Base-by-base conservation (phyloP, 2,329 filamentous ascomycete genomes). In the Clathrospora elynae region DNA sequence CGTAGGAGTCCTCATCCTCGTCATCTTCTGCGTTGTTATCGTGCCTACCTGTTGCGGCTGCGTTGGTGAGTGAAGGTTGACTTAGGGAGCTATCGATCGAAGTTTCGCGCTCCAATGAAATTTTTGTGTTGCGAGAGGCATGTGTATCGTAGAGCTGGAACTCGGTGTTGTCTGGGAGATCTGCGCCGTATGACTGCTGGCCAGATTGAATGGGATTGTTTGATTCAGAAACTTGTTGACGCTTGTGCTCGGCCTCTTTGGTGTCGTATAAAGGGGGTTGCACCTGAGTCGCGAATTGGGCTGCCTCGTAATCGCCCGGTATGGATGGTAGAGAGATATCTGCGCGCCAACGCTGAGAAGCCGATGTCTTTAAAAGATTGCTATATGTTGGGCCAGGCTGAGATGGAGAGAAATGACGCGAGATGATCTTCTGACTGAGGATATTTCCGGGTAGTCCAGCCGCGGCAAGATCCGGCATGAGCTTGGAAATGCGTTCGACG, bases 401-500 rank as follows among this genome's bases (percentile, higher is more conserved):
- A 11, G 35, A 28, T 13, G 28, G 17, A 18, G 30, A 11, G 13
- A 45, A 42, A 20, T 38, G 30, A 2, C 14, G 35, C 3, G 46
- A 43, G 6, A 23, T 39, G 10, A 19, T 40, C 1, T 35, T 36
- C 28, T 42, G 16, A n/a, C 11, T 33, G 18, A 19, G 25, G 13
- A n/a, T 4, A 2, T 17, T n/a, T 6, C 31, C 33, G 16, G 32
- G 22, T 3, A 30, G 8, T 6, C 22, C 24, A 14, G 35, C 20
- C 10, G 13, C 10, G 7, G 16, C 23, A 13, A 35, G 24, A 28
- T 42, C 19, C 12, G 22, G 31, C 5, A 22, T 4, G 6, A 26
- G 18, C 30, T 19, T 42, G 24, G 26, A 43, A 10, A 64, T 55
- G 2, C 53, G 49, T 38, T 71, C 68, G 9, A 72, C 52, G 5